A percentile compares a stretch with the other conserved stretches of the same genome.
Conservation (phyloP, 257 asterid genomes). For the Craterostigma plantagineum region DNA sequence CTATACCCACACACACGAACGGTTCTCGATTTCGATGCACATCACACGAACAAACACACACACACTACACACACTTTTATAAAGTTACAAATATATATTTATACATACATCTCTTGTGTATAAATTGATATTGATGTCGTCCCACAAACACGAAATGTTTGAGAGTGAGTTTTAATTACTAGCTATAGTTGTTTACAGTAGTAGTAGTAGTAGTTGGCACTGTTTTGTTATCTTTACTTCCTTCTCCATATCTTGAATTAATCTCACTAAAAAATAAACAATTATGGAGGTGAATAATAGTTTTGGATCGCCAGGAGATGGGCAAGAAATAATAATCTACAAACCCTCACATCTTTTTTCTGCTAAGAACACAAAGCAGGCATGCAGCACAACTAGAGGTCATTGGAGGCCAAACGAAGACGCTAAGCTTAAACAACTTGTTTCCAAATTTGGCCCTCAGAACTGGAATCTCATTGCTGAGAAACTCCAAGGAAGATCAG, state of each 20-base stretch:
- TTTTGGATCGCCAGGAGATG: too few species aligned
- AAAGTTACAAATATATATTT: not conserved
- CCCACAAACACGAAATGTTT: too few species aligned
- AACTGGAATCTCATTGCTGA: constrained; percentile 23
- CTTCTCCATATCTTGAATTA: not conserved
- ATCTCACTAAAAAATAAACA: not conserved
- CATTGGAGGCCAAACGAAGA: constrained; percentile 27
- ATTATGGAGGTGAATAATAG: too few species aligned
- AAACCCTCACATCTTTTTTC: too few species aligned
- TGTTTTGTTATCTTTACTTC: too few species aligned
- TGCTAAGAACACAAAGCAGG: constrained; percentile 1
- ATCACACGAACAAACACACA: constrained; percentile 5
- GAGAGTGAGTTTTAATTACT: too few species aligned
- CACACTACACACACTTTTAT: too few species aligned
- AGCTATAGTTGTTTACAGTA: too few species aligned
- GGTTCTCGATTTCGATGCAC: constrained; percentile 19
- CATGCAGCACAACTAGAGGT: constrained; percentile 12
- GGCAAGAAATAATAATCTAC: not conserved
- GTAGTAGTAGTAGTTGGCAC: too few species aligned
- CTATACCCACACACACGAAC: constrained; percentile 16
- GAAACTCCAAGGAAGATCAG: constrained; percentile 22
- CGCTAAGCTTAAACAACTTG: constrained; percentile 16
- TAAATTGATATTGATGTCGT: too few species aligned
- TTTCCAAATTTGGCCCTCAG: constrained; percentile 17
- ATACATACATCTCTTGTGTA: too few species aligned